phyloP scores from a whole-genome alignment of 108 stramenopile genomes.

The Discostella stelligeroides region DNA sequence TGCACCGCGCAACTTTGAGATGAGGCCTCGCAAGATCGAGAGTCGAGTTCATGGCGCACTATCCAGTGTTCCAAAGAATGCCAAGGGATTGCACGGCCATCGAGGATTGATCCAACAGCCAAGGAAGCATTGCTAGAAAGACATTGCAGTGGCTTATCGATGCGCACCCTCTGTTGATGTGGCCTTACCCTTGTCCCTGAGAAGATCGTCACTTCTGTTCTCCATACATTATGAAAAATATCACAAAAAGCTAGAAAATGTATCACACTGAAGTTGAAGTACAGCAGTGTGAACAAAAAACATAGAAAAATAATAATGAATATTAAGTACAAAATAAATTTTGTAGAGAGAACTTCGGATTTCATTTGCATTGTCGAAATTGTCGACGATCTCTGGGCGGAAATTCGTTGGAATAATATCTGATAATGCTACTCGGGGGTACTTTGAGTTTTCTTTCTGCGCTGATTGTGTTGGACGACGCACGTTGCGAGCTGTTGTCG shows the following conservation, averaged over 20 bases:
- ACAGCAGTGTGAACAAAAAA: neutral
- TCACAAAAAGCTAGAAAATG: slow-evolving; percentile 19
- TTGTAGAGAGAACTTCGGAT: no score
- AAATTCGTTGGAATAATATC: no score
- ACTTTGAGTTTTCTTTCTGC: no score
- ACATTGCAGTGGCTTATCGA: neutral
- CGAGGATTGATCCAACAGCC: slow-evolving; percentile 34
- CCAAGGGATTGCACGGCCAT: slow-evolving; percentile 20
- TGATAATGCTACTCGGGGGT: no score
- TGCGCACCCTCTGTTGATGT: neutral
- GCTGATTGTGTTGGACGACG: no score
- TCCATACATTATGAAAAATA: neutral
- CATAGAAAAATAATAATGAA: neutral
- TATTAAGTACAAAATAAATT: neutral
- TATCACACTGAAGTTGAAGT: neutral
- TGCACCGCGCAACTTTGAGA: slow-evolving; percentile 19
- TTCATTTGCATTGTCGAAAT: no score
- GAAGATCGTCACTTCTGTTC: neutral
- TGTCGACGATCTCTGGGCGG: no score
- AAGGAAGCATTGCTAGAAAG: slow-evolving; percentile 26
- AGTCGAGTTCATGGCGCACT: neutral
- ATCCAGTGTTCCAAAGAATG: slow-evolving; percentile 17
- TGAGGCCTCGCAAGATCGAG: slow-evolving; percentile 15
- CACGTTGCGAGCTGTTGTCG: no score
- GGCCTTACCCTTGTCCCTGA: neutral